Base-by-base conservation (phyloP, 2,329 filamentous ascomycete genomes). In the Neoscytalidium dimidiatum region DNA sequence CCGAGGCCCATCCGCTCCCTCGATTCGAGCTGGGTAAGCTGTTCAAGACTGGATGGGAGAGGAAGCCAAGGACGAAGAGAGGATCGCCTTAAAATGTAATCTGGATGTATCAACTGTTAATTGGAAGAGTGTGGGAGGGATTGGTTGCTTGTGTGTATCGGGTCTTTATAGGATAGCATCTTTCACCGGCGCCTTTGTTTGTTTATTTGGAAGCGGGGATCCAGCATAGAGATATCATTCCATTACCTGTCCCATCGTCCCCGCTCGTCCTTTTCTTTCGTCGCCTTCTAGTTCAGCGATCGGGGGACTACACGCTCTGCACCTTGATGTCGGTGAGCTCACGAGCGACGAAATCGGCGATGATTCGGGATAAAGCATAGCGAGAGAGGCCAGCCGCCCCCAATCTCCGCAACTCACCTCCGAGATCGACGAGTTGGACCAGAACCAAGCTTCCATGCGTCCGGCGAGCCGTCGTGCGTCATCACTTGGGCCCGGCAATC, bases 1-100 rank as follows among this genome's bases (percentile, higher is more conserved):
- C 95, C 1, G 95, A 99, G 80, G 95, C 93, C 1, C 95, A 99
- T 78, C 87, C 92, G 1, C 85, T 99, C 66, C 95, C 95, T 7
- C 84, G 90, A 43, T 99, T 99, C 75, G 88, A 95, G 72, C 87
- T 95, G 77, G 89, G 87, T 1, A 77, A 77, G 70, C 78, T 92
- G 41, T 93, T 95, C 75, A 87, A 86, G 70, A 96, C 92, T 0
- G 92, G 92, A 1, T 96, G 92, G 92, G 80, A 87, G 78, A 82
- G 92, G 66, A 90, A 90, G 75, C 84, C 87, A 2, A 82, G 89
- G 35, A 14, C 4, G 14, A 26, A 35, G n/a, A 9, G 23, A 7
- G 46, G 28, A 4, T 49, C 57, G 35, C 44, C 38, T 17, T 44
- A 14, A n/a, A 51, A 29, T 56, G 48, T 51, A 51, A 51, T 51